Base-by-base conservation (phyloP, 2,329 filamentous ascomycete genomes). In the Ascochyta koolunga region DNA sequence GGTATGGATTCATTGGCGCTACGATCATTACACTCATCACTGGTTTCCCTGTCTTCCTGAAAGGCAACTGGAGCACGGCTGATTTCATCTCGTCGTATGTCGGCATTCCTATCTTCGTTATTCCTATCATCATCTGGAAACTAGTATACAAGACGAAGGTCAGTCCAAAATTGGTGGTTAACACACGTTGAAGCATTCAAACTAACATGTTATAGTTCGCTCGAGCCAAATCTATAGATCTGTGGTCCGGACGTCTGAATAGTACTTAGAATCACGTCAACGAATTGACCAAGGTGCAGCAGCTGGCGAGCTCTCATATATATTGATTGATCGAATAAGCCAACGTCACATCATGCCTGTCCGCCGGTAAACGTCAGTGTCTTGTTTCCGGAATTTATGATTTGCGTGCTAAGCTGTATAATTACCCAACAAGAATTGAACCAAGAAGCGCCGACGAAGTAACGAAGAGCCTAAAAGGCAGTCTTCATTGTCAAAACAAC, bases 31-130 rank as follows among this genome's bases (percentile, higher is more conserved):
- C 91, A 82, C 83, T 91, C 56, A 83, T 91, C 1, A 83, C 86
- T 6, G 89, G 89, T 0, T 92, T 91, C 59, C 82, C 85, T 0
- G 88, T 91, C 0, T 93, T 93, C 66, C 69, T 91, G 31, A 86
- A 86, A 0, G 79, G 78, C 2, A 81, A 82, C 10, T 92, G 88
- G 89, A 80, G 83, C 52, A 60, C 59, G 2, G 50, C 57, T 5
- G 56, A 60, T 15, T 65, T 64, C 24, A 49, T 65, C 15, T 86
- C 85, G 0, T 79, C 83, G 0, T 89, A 89, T 62, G 80, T 88
- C 18, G 64, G 64, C 8, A 65, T 68, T 8, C 66, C 64, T 1
- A 59, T 69, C 21, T 69, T 66, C 42, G 50, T 67, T 1, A 44
- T 61, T 2, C 55, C 66, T 1, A 62, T 64, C 43, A 56, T 64